Evolutionary conservation across 73 alveolate species (phyloP), one percentile per base, ranked within the genome.

Genomic region (Paramecium primaurelia): DNA sequence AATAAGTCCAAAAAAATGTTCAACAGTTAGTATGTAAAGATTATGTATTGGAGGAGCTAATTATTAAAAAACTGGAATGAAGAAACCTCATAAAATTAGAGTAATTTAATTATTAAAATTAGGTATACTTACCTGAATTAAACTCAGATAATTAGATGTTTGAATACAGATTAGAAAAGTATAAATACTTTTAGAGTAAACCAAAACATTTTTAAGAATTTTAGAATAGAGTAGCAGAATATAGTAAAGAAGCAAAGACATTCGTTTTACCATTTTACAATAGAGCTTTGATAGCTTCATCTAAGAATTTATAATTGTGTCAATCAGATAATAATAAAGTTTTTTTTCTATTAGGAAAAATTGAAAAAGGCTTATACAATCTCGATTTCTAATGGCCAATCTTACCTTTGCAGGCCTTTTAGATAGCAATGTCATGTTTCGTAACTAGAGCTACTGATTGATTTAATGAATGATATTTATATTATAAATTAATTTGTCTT

Each of bases 351-450:
- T 64, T 64, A 11, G 84, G 84, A 10, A 64, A 64, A 18, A 34
- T 64, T 32, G 84, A 64, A 28, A 64, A 28, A 64, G 84, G 84
- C 10, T 3, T 64, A 32, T 64, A 64, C 26, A 64, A 64, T 64
- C 84, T 64, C 47, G 84, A 64, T 64, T 64, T 64, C 30, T 64
- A 28, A 34, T 64, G 84, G 84, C 84, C 49, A 14, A 64, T 64
- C 12, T 28, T n/a, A 32, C 84, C 49, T 32, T 64, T 64, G 47
- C 2, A 64, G 84, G 84, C 84, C 9, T 64, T 28, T 64, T 64
- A 64, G 12, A 28, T 64, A 64, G 84, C 45, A 0, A 28, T 64
- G 18, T 28, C 45, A 12, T 64, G 84, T 34, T 64, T 32, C 26
- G 47, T 64, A 32, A 28, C 49, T 9, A 64, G 22, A 14, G 84